Conservation (phyloP, 129 eudicot species). For the Artemisia annua region DNA sequence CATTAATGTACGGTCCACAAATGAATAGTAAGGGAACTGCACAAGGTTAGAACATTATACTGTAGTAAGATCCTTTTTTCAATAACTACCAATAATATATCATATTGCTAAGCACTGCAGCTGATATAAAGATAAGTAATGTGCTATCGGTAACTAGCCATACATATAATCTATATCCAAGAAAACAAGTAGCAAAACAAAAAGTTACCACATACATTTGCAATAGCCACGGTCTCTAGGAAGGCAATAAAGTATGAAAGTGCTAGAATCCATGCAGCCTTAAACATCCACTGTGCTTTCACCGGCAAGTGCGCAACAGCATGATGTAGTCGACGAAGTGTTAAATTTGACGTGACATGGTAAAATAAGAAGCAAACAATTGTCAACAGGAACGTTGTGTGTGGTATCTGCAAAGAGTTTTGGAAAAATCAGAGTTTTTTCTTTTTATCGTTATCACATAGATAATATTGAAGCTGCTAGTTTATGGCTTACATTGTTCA, state of each 20-base stretch:
- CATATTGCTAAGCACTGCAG: not conserved
- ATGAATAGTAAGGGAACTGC: conserved; percentile 98
- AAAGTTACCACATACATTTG: conserved; percentile 56
- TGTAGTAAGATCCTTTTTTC: not conserved
- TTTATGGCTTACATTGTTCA: conserved; percentile 68
- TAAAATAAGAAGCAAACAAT: conserved; percentile 88
- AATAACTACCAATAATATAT: not conserved
- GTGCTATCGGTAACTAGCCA: not conserved
- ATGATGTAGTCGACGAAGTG: conserved; percentile 77
- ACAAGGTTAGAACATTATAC: not conserved
- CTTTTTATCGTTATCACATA: not conserved
- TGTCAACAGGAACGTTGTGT: conserved; percentile 86
- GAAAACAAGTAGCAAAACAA: not conserved
- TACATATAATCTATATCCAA: conserved; percentile 11
- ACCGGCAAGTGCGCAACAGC: conserved; percentile 66
- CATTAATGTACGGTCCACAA: conserved; percentile 88
- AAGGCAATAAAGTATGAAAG: conserved; percentile 81
- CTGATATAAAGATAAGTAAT: not conserved
- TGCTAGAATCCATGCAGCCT: conserved; percentile 80
- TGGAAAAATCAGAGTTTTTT: not conserved
- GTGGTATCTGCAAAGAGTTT: conserved; percentile 69
- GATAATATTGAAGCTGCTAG: conserved; percentile 2
- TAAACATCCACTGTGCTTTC: conserved; percentile 61
- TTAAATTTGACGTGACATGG: conserved; percentile 84
- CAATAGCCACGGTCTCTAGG: conserved; percentile 88